phyloP scores from a whole-genome alignment of 2,329 filamentous ascomycete species.

The Hirsutella thompsonii region DNA sequence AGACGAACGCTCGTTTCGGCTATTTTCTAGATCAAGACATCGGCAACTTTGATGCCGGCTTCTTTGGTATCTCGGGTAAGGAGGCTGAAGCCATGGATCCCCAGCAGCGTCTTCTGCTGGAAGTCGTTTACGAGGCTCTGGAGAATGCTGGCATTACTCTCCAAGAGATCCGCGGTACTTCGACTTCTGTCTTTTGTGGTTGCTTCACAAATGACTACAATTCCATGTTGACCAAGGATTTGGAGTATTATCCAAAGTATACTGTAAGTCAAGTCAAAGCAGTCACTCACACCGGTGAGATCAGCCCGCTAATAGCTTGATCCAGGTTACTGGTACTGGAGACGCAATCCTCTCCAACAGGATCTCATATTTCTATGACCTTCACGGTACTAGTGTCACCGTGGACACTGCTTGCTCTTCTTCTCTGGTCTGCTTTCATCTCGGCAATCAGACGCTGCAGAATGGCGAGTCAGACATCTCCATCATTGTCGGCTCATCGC shows the following conservation, averaged over 20 bases:
- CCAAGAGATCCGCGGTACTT: slow-evolving; percentile 7
- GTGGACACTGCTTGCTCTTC: slow-evolving; percentile 27
- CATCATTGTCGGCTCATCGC: slow-evolving; percentile 10
- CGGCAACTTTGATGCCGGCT: slow-evolving; percentile 7
- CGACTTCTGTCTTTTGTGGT: slow-evolving; percentile 17
- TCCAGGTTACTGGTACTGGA: slow-evolving; percentile 13
- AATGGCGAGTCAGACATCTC: slow-evolving; percentile 14
- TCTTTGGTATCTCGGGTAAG: slow-evolving; percentile 9
- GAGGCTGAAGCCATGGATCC: slow-evolving; percentile 14
- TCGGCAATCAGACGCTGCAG: slow-evolving; percentile 17
- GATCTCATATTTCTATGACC: slow-evolving; percentile 21
- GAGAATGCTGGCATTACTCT: slow-evolving; percentile 19
- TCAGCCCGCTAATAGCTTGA: not conserved
- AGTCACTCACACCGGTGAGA: too few species aligned
- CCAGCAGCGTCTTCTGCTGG: slow-evolving; percentile 11
- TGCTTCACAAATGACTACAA: slow-evolving; percentile 16
- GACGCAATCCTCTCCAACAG: slow-evolving; percentile 18
- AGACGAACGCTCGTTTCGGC: slow-evolving; percentile 8
- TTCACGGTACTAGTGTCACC: slow-evolving; percentile 21
- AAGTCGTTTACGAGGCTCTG: slow-evolving; percentile 15
- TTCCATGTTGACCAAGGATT: slow-evolving; percentile 12
- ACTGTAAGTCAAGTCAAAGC: slow-evolving; percentile 4
- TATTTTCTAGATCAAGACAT: slow-evolving; percentile 16
- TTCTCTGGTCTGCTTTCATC: slow-evolving; percentile 19
- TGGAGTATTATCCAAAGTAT: slow-evolving; percentile 20